phyloP scores from a whole-genome alignment of 2,329 filamentous ascomycete species.

The Calonectria hawksworthii region DNA sequence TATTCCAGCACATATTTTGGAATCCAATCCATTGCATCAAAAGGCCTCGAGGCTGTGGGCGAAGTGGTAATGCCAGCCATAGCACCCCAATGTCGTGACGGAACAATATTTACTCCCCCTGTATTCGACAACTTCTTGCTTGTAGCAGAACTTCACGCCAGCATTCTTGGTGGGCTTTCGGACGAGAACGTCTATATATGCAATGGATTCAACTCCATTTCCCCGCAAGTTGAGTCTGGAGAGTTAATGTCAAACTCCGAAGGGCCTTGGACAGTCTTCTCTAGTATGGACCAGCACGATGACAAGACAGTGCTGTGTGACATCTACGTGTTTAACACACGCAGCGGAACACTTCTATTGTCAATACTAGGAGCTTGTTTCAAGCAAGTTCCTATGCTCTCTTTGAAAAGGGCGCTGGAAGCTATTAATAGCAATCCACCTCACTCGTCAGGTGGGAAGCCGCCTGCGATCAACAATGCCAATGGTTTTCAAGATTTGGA shows the following conservation, averaged over 20 bases:
- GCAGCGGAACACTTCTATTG: not conserved
- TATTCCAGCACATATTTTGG: not conserved
- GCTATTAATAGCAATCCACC: not conserved
- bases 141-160: not conserved
- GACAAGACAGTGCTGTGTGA: constrained; percentile 1
- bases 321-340: not conserved
- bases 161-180: not conserved
- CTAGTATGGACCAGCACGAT: not conserved
- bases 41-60: not conserved
- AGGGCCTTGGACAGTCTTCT: constrained; percentile 1
- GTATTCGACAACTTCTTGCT: constrained; percentile 7
- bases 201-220: not conserved
- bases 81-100: not conserved
- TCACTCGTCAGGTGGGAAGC: not conserved
- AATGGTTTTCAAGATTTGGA: not conserved
- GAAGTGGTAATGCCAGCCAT: not conserved
- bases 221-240: not conserved
- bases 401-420: not conserved
- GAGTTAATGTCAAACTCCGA: not conserved
- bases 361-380: not conserved
- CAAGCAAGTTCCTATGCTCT: not conserved
- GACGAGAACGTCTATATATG: not conserved
- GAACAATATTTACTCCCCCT: not conserved
- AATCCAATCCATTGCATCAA: not conserved
- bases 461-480: not conserved